Evolutionary conservation across 352 stramenopile species (phyloP).

Genomic region (Phytophthora meadii): DNA sequence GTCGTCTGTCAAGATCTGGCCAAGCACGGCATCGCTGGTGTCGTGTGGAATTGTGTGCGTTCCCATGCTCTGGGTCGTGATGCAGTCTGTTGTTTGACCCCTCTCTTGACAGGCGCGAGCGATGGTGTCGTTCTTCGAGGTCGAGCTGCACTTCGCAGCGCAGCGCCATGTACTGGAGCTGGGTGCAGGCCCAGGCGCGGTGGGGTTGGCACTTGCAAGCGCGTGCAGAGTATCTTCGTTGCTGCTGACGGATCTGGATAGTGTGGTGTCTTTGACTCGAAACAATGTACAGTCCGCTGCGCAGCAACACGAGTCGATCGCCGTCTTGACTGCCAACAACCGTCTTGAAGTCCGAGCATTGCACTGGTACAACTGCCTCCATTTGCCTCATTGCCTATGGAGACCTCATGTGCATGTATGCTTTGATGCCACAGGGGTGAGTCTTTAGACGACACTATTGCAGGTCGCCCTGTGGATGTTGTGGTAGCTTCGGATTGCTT

Average conservation of each 20-base stretch:
- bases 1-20: slow-evolving; percentile 56
- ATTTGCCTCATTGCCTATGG: no score
- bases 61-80: slow-evolving; percentile 4
- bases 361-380: slow-evolving; percentile 44
- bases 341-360: slow-evolving; percentile 36
- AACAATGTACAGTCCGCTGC: slow-evolving; percentile 42
- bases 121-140: slow-evolving; percentile 51
- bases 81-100: slow-evolving; percentile 14
- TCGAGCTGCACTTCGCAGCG: slow-evolving; percentile 33
- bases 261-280: slow-evolving; percentile 52
- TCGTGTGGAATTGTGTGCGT: slow-evolving; percentile 82
- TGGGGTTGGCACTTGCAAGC: slow-evolving; percentile 52
- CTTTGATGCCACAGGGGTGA: slow-evolving; percentile 21
- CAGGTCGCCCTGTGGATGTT: slow-evolving; percentile 13
- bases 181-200: slow-evolving; percentile 57
- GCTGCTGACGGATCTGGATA: slow-evolving; percentile 59
- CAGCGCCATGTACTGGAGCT: slow-evolving; percentile 59
- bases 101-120: slow-evolving; percentile 46
- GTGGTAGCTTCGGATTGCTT: slow-evolving; percentile 65
- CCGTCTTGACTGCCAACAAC: slow-evolving; percentile 23
- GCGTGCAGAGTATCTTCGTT: slow-evolving; percentile 37
- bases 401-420: not conserved
- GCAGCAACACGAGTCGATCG: slow-evolving; percentile 31
- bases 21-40: slow-evolving; percentile 60
- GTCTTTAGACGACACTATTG: slow-evolving; percentile 13